These are phyloP conservation scores for Cicer yamashitae DNA, from an alignment of 306 rosid genomes.

Conservation along the genomic window DNA sequence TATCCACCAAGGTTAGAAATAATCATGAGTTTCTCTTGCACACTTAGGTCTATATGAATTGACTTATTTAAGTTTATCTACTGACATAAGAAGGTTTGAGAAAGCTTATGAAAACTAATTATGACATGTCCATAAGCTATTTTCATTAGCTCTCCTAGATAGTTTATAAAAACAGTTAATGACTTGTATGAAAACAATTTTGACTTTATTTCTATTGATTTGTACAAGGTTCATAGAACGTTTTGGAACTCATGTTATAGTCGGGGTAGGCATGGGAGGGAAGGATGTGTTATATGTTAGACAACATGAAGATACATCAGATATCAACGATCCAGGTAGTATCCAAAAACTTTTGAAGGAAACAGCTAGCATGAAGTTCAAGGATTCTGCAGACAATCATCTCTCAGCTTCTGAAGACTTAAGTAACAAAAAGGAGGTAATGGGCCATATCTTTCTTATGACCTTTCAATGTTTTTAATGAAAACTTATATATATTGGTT, in stretches of 20 bases:
- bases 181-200: no score
- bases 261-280: slow-evolving; percentile 93
- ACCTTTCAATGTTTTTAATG: neutral
- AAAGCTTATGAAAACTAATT: no score
- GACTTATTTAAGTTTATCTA: no score
- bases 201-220: slow-evolving; percentile 1
- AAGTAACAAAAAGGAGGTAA: slow-evolving; percentile 59
- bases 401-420: slow-evolving; percentile 53
- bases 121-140: no score
- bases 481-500: slow-evolving; percentile 9
- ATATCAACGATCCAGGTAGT: slow-evolving; percentile 59
- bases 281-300: slow-evolving; percentile 83
- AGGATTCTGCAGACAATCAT: slow-evolving; percentile 57
- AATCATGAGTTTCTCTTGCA: no score
- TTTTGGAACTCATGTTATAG: slow-evolving; percentile 87
- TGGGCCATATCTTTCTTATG: neutral
- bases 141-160: no score
- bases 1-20: no score
- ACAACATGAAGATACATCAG: slow-evolving; percentile 67
- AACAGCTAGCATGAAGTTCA: slow-evolving; percentile 67
- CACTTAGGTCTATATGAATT: no score
- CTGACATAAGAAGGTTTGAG: no score
- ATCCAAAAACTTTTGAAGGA: slow-evolving; percentile 71
- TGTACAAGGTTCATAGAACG: slow-evolving; percentile 73
- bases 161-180: no score